A percentile compares a stretch with the other conserved stretches of the same genome.
phyloP scores from a whole-genome alignment of 164 flowering plant genomes.

The Aristolochia contorta region DNA sequence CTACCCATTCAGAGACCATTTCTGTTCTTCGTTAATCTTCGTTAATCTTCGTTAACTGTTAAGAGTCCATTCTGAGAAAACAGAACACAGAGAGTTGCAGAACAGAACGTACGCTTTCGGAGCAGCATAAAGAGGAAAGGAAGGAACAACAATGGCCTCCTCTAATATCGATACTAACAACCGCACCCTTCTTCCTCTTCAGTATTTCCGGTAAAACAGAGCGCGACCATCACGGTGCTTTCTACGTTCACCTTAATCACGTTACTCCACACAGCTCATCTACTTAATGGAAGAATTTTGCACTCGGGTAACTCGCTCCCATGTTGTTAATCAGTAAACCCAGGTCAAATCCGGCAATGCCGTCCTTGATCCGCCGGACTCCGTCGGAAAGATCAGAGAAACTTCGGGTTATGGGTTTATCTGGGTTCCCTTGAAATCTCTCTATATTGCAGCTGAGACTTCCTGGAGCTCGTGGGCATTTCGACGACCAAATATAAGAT shows the following conservation, averaged over 20 bases:
- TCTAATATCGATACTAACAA: conserved; percentile 87
- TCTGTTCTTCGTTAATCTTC: no score
- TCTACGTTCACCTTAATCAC: conserved; percentile 71
- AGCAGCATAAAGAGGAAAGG: conserved; percentile 79
- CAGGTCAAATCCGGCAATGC: conserved; percentile 64
- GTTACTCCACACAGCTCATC: conserved; percentile 50
- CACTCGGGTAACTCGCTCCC: conserved; percentile 71
- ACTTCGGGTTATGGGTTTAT: conserved; percentile 62
- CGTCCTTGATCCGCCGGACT: conserved; percentile 34
- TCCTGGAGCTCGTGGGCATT: conserved; percentile 53
- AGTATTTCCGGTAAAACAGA: conserved; percentile 74
- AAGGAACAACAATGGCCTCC: conserved; percentile 66
- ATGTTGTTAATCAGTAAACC: conserved; percentile 78
- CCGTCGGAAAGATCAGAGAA: conserved; percentile 68
- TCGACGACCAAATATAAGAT: conserved; percentile 65
- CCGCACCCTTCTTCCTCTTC: conserved; percentile 78
- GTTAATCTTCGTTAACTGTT: background rate
- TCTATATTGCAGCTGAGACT: conserved; percentile 38
- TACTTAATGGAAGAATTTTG: conserved; percentile 77
- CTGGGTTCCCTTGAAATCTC: conserved; percentile 35
- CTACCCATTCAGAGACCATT: no score
- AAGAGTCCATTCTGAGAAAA: background rate
- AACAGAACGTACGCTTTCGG: conserved; percentile 69
- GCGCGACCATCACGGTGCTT: conserved; percentile 71
- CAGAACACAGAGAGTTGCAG: background rate